A percentile compares a stretch with the other conserved stretches of the same genome.
phyloP scores from a whole-genome alignment of 192 early-diverging fungal species.

The Funneliformis mosseae region DNA sequence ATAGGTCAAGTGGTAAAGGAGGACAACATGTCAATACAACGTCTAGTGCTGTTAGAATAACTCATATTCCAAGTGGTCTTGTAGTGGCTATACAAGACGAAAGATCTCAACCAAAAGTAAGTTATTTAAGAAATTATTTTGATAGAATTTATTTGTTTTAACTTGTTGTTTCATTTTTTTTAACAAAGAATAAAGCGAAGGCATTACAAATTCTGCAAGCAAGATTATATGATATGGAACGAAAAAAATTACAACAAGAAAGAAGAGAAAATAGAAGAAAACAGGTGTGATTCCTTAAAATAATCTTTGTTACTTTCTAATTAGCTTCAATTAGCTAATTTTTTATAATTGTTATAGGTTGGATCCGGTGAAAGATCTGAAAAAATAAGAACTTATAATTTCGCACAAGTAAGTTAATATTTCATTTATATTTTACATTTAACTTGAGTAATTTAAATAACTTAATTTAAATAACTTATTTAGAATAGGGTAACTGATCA shows the following conservation, averaged over 20 bases:
- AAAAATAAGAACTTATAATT: constrained; percentile 85
- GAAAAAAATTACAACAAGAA: constrained; percentile 56
- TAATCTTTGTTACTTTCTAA: background rate
- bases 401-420: constrained; percentile 56
- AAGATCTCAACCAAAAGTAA: constrained; percentile 83
- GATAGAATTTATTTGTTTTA: background rate
- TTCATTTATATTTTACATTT: background rate
- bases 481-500: constrained; percentile 80
- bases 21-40: constrained; percentile 97
- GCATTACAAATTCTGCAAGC: constrained; percentile 84
- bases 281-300: constrained; percentile 45
- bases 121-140: background rate
- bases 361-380: constrained; percentile 76
- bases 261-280: constrained; percentile 62
- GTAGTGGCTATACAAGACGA: constrained; percentile 87
- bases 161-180: constrained; percentile 6
- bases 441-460: background rate
- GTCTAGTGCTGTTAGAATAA: constrained; percentile 90
- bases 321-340: background rate
- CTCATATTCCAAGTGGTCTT: constrained; percentile 90
- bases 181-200: constrained; percentile 75
- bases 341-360: constrained; percentile 35
- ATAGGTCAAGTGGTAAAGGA: constrained; percentile 79
- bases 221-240: constrained; percentile 73
- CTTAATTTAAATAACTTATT: background rate